Conservation (phyloP, 768 basidiomycete species). For the Termitomyces sp. region DNA sequence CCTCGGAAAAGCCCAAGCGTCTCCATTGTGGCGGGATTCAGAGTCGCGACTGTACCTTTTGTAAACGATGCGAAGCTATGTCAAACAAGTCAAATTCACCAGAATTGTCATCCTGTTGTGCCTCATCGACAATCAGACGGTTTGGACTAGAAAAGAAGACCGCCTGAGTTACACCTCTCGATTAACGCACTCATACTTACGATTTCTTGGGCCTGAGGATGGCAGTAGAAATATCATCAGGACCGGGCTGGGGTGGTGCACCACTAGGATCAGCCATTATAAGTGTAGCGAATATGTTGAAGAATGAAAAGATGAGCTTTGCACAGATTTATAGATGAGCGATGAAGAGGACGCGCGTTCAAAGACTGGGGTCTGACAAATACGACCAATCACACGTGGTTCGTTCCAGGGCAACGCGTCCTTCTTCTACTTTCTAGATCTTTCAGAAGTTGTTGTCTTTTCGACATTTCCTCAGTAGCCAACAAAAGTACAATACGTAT, state of each 20-base stretch:
- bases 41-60: slow-evolving; percentile 65
- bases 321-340: slow-evolving; percentile 18
- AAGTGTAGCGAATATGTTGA: slow-evolving; percentile 11
- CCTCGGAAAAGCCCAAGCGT: slow-evolving; percentile 88
- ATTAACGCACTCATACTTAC: slow-evolving; percentile 43
- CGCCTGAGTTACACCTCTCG: slow-evolving; percentile 13
- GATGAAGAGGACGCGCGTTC: slow-evolving; percentile 34
- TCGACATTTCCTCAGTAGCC: slow-evolving; percentile 4
- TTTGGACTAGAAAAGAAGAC: slow-evolving; percentile 64
- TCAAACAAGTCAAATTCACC: slow-evolving; percentile 37
- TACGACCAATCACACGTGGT: slow-evolving; percentile 15
- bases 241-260: slow-evolving; percentile 75
- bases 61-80: background rate
- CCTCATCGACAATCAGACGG: slow-evolving; percentile 95
- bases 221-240: slow-evolving; percentile 89
- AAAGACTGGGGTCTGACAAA: slow-evolving; percentile 17
- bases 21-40: slow-evolving; percentile 98
- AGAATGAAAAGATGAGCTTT: slow-evolving; percentile 14
- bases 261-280: slow-evolving; percentile 78
- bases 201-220: slow-evolving; percentile 98
- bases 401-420: slow-evolving; percentile 1
- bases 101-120: slow-evolving; percentile 92
- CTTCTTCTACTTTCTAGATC: slow-evolving; percentile 28
- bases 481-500: slow-evolving; percentile 4
- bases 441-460: background rate